phyloP scores from a whole-genome alignment of 352 stramenopile species.

The Pythium utonaiense region DNA sequence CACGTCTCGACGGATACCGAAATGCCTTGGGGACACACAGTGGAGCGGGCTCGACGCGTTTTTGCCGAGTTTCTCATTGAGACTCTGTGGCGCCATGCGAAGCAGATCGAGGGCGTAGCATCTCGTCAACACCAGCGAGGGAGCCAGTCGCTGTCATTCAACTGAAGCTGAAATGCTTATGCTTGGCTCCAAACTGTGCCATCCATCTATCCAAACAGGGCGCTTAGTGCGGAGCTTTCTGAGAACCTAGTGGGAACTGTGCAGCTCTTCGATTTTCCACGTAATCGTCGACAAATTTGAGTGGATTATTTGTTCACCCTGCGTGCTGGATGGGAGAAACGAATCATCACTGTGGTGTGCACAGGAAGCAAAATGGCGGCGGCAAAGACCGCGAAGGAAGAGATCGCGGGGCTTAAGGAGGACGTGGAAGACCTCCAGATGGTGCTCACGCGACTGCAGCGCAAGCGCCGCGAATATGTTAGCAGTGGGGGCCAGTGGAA shows the following conservation, averaged over 20 bases:
- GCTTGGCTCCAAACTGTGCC: too few relatives aligned
- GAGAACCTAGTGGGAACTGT: too few relatives aligned
- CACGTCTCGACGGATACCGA: too few relatives aligned
- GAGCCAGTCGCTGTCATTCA: not conserved
- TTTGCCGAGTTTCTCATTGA: constrained; percentile 22
- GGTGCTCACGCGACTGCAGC: constrained; percentile 6
- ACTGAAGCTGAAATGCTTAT: too few relatives aligned
- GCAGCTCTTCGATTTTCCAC: too few relatives aligned
- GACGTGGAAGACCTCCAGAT: not conserved
- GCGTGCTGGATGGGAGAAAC: not conserved
- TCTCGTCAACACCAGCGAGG: not conserved
- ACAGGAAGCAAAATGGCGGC: not conserved
- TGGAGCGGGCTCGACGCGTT: constrained; percentile 6
- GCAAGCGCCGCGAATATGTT: not conserved
- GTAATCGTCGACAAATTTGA: too few relatives aligned
- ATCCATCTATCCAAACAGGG: too few relatives aligned
- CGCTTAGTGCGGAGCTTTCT: too few relatives aligned
- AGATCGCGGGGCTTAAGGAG: constrained; percentile 11
- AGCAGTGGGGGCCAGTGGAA: constrained; percentile 28
- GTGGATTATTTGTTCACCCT: too few relatives aligned
- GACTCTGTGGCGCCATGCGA: constrained; percentile 9
- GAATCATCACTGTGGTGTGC: not conserved
- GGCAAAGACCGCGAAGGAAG: not conserved
- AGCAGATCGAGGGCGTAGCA: constrained; percentile 8
- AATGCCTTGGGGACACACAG: too few relatives aligned